These are phyloP conservation scores for Naganishia vishniacii DNA, from an alignment of 768 basidiomycete genomes.

Conservation along the genomic window DNA sequence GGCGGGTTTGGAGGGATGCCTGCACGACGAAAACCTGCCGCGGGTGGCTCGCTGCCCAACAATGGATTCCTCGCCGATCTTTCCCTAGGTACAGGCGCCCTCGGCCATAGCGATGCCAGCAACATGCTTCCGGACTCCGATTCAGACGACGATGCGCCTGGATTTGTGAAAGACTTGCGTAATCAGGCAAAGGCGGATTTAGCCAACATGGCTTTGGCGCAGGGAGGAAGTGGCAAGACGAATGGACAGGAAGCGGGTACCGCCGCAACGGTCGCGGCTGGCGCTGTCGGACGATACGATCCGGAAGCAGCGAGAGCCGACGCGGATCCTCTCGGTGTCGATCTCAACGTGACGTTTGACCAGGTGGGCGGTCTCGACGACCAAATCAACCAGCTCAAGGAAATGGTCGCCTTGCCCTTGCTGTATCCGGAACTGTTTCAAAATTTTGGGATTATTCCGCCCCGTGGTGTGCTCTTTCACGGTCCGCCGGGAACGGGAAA, in stretches of 20 bases:
- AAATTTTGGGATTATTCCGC: slow-evolving; percentile 86
- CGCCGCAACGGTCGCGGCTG: slow-evolving; percentile 23
- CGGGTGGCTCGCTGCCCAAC: neutral
- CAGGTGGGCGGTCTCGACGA: slow-evolving; percentile 94
- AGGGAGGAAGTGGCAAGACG: slow-evolving; percentile 16
- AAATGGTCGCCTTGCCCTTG: slow-evolving; percentile 93
- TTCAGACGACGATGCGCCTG: slow-evolving; percentile 28
- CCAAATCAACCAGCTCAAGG: slow-evolving; percentile 92
- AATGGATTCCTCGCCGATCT: slow-evolving; percentile 21
- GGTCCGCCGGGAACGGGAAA: slow-evolving; percentile 95
- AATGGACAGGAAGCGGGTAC: neutral
- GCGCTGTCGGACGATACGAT: slow-evolving; percentile 27
- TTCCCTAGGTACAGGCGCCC: slow-evolving; percentile 17
- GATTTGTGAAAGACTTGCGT: slow-evolving; percentile 20
- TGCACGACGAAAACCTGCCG: neutral
- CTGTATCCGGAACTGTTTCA: slow-evolving; percentile 96
- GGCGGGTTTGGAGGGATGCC: too few relatives aligned
- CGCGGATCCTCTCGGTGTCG: slow-evolving; percentile 89
- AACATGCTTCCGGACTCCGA: slow-evolving; percentile 26
- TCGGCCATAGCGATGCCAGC: neutral
- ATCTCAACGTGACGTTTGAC: slow-evolving; percentile 88
- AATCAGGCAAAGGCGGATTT: slow-evolving; percentile 25
- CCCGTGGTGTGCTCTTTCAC: slow-evolving; percentile 92
- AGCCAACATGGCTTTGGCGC: slow-evolving; percentile 18
- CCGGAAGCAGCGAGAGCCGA: slow-evolving; percentile 66